phyloP scores from a whole-genome alignment of 2,329 filamentous ascomycete species.

The Volutella citrinella region DNA sequence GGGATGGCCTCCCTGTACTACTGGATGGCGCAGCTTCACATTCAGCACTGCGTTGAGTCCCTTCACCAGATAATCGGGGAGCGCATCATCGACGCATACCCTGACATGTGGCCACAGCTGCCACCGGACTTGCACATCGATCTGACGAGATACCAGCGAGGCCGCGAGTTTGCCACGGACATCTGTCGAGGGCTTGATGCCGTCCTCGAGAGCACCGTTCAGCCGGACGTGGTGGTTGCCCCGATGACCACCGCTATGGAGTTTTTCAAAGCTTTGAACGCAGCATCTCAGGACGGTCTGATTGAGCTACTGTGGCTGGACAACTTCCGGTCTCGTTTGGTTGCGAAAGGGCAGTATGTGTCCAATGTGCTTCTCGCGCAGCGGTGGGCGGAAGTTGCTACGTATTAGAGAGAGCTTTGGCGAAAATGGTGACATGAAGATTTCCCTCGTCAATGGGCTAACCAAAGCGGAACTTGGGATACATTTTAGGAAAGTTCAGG shows the following conservation, averaged over 20 bases:
- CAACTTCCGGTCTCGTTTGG: slow-evolving; percentile 38
- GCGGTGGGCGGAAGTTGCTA: slow-evolving; percentile 37
- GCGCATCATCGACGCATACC: slow-evolving; percentile 39
- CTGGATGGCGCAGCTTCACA: slow-evolving; percentile 49
- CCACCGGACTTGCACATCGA: slow-evolving; percentile 39
- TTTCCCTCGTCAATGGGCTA: too few species aligned
- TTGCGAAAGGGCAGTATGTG: slow-evolving; percentile 40
- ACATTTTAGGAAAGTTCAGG: too few species aligned
- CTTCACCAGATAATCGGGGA: slow-evolving; percentile 45
- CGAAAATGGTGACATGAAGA: too few species aligned
- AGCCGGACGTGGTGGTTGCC: slow-evolving; percentile 44
- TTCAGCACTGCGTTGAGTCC: slow-evolving; percentile 46
- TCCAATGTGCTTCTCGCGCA: slow-evolving; percentile 35
- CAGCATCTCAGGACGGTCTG: slow-evolving; percentile 37
- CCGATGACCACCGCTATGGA: slow-evolving; percentile 42
- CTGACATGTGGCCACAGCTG: slow-evolving; percentile 37
- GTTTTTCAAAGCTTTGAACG: slow-evolving; percentile 40
- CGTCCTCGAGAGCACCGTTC: slow-evolving; percentile 39
- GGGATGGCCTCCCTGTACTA: slow-evolving; percentile 51
- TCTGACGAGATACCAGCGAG: slow-evolving; percentile 40
- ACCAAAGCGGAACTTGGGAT: too few species aligned
- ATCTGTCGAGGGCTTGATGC: slow-evolving; percentile 52
- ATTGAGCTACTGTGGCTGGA: slow-evolving; percentile 49
- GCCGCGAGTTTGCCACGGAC: slow-evolving; percentile 42
- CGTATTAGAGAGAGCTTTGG: slow-evolving; percentile 15